Evolutionary conservation across 805 yeast genomes (phyloP).

Genomic region (Pichia eremophila): DNA sequence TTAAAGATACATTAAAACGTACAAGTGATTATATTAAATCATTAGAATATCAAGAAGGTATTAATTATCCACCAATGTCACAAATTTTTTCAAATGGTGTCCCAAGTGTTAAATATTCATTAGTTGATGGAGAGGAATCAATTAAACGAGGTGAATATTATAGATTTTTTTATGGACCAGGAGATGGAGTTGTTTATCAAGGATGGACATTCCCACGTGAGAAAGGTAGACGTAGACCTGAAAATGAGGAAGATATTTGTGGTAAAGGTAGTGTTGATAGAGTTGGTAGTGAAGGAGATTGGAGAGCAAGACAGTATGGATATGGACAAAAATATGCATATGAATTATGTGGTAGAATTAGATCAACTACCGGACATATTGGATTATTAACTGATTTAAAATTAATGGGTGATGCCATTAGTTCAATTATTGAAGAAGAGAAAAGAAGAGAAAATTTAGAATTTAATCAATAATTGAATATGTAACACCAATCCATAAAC

Average conservation of each 20-base stretch:
- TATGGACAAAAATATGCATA: slow-evolving; percentile 41
- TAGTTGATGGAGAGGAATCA: slow-evolving; percentile 52
- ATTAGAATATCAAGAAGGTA: slow-evolving; percentile 40
- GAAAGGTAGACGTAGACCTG: background rate
- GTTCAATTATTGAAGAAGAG: slow-evolving; percentile 54
- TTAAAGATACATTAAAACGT: slow-evolving; percentile 48
- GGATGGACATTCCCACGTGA: slow-evolving; percentile 72
- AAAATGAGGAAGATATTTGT: background rate
- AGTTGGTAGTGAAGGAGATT: slow-evolving; percentile 1
- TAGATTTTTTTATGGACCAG: slow-evolving; percentile 77
- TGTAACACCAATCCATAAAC: slow-evolving; percentile 73
- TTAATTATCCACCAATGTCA: slow-evolving; percentile 72
- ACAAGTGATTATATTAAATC: slow-evolving; percentile 51
- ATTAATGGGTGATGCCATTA: slow-evolving; percentile 62
- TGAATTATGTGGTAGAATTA: slow-evolving; percentile 58
- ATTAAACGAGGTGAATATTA: slow-evolving; percentile 64
- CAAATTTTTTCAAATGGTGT: slow-evolving; percentile 72
- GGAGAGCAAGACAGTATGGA: slow-evolving; percentile 11
- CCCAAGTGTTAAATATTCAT: slow-evolving; percentile 78
- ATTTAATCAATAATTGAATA: slow-evolving; percentile 28
- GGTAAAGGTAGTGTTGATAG: slow-evolving; percentile 1
- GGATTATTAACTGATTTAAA: slow-evolving; percentile 66
- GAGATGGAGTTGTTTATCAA: slow-evolving; percentile 88
- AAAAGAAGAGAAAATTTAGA: slow-evolving; percentile 12
- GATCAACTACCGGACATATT: slow-evolving; percentile 67